Evolutionary conservation across 257 asterid genomes (phyloP).

Genomic region (Ilex asprella): DNA sequence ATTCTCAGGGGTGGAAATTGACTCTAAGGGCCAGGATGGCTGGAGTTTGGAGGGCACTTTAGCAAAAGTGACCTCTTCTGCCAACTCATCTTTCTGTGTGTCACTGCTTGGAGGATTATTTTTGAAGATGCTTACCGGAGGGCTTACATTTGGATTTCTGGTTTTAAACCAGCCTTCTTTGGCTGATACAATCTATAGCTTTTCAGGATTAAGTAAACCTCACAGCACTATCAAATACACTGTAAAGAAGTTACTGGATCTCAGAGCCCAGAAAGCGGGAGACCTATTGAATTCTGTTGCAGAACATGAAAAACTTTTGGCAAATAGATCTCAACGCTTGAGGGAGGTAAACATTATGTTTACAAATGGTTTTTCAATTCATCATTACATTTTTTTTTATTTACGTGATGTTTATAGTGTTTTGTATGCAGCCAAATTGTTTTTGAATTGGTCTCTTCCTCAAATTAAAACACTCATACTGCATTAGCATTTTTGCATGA

Average conservation of each 20-base stretch:
- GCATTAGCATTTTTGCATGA: too few relatives aligned
- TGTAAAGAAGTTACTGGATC: slow-evolving; percentile 75
- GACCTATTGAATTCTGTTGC: slow-evolving; percentile 45
- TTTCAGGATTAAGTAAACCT: slow-evolving; percentile 80
- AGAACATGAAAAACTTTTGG: slow-evolving; percentile 56
- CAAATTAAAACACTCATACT: too few relatives aligned
- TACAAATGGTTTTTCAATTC: not conserved
- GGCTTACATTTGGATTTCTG: slow-evolving; percentile 74
- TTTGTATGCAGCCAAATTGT: too few relatives aligned
- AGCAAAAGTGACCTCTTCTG: slow-evolving; percentile 40
- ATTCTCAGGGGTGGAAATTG: slow-evolving; percentile 74
- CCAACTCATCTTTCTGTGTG: slow-evolving; percentile 47
- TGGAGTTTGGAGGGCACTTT: slow-evolving; percentile 70
- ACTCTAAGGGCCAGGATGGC: slow-evolving; percentile 40
- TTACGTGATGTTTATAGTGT: not conserved
- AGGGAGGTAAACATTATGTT: slow-evolving; percentile 53
- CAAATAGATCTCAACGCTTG: slow-evolving; percentile 56
- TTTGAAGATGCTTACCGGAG: slow-evolving; percentile 83
- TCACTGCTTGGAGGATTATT: slow-evolving; percentile 78
- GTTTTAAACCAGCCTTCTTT: slow-evolving; percentile 56
- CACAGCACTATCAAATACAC: slow-evolving; percentile 76
- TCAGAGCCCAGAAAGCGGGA: slow-evolving; percentile 45
- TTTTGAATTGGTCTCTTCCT: too few relatives aligned
- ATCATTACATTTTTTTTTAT: not conserved
- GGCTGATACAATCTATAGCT: slow-evolving; percentile 68